Conservation (phyloP, 2,329 filamentous ascomycete species). For the Ophiostoma montium region DNA sequence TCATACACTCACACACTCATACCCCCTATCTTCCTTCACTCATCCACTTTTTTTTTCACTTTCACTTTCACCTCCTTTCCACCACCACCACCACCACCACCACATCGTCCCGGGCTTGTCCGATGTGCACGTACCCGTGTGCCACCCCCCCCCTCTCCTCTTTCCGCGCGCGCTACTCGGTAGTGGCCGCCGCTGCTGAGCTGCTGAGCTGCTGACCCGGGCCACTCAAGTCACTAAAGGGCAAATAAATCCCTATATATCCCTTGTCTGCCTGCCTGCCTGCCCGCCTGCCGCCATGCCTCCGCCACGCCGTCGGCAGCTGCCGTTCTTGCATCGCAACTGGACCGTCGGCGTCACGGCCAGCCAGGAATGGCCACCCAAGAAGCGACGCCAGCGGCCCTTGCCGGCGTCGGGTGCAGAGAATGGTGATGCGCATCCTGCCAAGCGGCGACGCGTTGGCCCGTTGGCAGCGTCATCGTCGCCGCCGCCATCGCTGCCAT, state of each 20-base stretch:
- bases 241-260: no score
- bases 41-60: background rate
- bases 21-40: background rate
- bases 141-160: background rate
- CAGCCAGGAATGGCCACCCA: constrained; percentile 25
- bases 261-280: no score
- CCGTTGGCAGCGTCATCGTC: background rate
- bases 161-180: background rate
- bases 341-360: constrained; percentile 34
- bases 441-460: constrained; percentile 36
- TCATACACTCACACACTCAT: background rate
- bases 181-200: background rate
- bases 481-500: constrained; percentile 10
- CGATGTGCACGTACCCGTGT: constrained; percentile 2
- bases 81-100: background rate
- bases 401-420: constrained; percentile 15
- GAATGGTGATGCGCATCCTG: constrained; percentile 25
- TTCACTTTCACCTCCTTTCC: background rate
- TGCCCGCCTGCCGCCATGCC: constrained; percentile 29
- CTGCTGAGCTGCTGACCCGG: no score
- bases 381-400: constrained; percentile 19
- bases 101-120: background rate
- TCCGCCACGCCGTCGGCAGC: constrained; percentile 23
- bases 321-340: constrained; percentile 41
- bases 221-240: no score